These are phyloP conservation scores for Dioscorea dumetorum DNA, from an alignment of 106 monocot genomes.

Conservation along the genomic window DNA sequence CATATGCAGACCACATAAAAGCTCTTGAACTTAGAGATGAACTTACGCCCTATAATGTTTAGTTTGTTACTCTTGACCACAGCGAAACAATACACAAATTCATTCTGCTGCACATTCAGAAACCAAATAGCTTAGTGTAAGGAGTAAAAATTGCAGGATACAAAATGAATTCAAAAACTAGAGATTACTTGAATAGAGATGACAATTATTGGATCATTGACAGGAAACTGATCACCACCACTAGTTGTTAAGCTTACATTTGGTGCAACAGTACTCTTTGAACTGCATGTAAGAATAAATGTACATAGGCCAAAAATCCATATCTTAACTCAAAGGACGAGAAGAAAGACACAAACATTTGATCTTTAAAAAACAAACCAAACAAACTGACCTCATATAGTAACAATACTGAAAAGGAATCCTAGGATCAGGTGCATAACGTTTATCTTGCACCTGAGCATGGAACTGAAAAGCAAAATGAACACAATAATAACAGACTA, in stretches of 20 bases:
- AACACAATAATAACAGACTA: constrained; percentile 7
- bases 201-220: constrained; percentile 43
- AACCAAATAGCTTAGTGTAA: background rate
- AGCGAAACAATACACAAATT: constrained; percentile 67
- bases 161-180: constrained; percentile 1
- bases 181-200: constrained; percentile 32
- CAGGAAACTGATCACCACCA: constrained; percentile 64
- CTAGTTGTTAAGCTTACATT: constrained; percentile 36
- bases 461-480: constrained; percentile 43
- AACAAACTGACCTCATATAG: constrained; percentile 21
- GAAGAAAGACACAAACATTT: background rate
- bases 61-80: constrained; percentile 49
- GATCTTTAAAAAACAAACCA: background rate
- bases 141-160: background rate
- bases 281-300: constrained; percentile 13
- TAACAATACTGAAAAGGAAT: constrained; percentile 88
- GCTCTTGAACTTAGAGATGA: background rate
- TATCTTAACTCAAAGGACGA: background rate
- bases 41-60: constrained; percentile 91
- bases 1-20: background rate
- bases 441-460: constrained; percentile 37
- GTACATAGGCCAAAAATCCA: no score
- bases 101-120: constrained; percentile 15
- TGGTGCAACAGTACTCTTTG: constrained; percentile 49
- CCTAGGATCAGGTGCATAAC: constrained; percentile 10